Percentiles rank a stretch among this genome's conserved stretches.
Evolutionary conservation across 2,329 filamentous ascomycete species (phyloP).

Genomic region (Elsinoe perseae): DNA sequence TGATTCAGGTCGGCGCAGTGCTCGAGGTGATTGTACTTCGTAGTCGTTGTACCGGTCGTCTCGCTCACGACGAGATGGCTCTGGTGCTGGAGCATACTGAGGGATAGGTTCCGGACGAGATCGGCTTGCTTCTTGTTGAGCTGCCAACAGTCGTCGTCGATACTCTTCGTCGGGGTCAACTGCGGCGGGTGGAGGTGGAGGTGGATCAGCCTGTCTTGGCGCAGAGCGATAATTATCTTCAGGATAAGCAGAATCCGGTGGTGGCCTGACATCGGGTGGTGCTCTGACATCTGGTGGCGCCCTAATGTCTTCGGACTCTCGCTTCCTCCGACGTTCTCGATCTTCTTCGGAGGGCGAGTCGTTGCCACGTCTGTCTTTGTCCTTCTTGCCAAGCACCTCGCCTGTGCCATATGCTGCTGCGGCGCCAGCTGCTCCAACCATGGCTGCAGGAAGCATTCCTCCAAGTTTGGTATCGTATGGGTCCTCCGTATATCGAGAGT

Average conservation of each 20-base stretch:
- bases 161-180: constrained; percentile 46
- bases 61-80: constrained; percentile 15
- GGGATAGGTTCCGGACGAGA: constrained; percentile 5
- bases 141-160: constrained; percentile 40
- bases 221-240: background rate
- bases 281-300: no score
- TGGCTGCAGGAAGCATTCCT: constrained; percentile 20
- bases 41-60: constrained; percentile 24
- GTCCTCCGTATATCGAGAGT: constrained; percentile 23
- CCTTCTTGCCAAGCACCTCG: constrained; percentile 17
- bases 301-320: constrained; percentile 11
- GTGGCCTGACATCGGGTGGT: no score
- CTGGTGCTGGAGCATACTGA: background rate
- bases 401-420: constrained; percentile 19
- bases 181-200: constrained; percentile 24
- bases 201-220: constrained; percentile 17
- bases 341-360: constrained; percentile 18
- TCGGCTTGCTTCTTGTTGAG: constrained; percentile 15
- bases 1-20: background rate
- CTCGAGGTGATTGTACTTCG: constrained; percentile 25
- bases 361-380: constrained; percentile 23
- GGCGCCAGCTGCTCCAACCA: constrained; percentile 19
- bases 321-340: constrained; percentile 19
- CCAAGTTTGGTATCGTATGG: constrained; percentile 18
- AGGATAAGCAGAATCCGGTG: background rate